These are phyloP conservation scores for Leccinum fuscescens DNA, from an alignment of 1,284 basidiomycete species.

Conservation along the genomic window DNA sequence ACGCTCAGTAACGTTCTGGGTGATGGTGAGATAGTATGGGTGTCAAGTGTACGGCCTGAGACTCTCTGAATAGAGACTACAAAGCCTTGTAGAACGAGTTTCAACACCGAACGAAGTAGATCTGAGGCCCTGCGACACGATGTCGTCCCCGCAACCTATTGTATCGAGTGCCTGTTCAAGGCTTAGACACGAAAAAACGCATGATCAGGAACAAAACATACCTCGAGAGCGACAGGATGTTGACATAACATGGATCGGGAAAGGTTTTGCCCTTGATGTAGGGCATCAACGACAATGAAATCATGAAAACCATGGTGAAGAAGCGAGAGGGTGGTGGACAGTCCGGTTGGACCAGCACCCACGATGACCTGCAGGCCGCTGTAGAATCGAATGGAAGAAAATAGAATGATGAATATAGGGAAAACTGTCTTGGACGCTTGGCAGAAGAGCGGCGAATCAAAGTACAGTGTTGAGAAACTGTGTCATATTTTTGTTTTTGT, in stretches of 20 bases:
- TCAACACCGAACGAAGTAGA: conserved; percentile 5
- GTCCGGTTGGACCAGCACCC: conserved; percentile 10
- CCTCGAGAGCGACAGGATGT: neutral
- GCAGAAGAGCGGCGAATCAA: no score
- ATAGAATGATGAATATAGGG: no score
- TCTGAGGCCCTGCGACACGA: conserved; percentile 41
- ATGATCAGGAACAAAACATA: neutral
- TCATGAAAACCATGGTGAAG: conserved; percentile 41
- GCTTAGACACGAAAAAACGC: neutral
- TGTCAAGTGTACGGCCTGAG: conserved; percentile 28
- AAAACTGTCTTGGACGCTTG: no score
- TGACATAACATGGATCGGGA: neutral
- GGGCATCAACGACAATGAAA: conserved; percentile 19
- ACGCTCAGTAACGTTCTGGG: conserved; percentile 49
- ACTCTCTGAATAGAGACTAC: neutral
- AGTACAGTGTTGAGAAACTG: no score
- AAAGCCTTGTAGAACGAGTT: neutral
- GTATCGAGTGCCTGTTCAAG: neutral
- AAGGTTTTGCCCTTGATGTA: neutral
- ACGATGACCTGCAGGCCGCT: neutral
- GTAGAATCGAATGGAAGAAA: no score
- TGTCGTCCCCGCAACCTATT: neutral
- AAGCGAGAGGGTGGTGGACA: conserved; percentile 21
- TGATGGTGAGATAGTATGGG: conserved; percentile 43
- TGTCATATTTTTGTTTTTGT: no score